Base-by-base conservation (phyloP, 768 basidiomycete genomes). In the Mycena capillaripes region DNA sequence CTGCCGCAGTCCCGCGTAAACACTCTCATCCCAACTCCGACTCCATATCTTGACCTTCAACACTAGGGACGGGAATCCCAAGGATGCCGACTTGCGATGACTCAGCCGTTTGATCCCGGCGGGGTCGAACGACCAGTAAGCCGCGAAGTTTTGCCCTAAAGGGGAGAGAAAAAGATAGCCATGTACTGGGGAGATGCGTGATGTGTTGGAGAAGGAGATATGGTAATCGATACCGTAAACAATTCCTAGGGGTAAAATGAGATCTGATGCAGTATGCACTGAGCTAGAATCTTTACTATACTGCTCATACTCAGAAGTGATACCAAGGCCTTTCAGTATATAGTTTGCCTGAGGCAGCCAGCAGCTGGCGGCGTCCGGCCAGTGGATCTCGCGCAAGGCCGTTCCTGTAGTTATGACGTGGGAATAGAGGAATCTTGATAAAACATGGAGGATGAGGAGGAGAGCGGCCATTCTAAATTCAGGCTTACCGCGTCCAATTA, bases 131-230 rank as follows among this genome's bases (percentile, higher is more conserved):
- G 66, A 57, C 66, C 66, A 67, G 44, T 67, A 67, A 23, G 66
- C 66, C n/a, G 66, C 52, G 55, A 50, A 1, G 9, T 32, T 29
- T 21, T 67, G 34, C 3, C 11, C 27, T 9, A 46, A 32, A 2
- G 66, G 66, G 30, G 56, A 67, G 25, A 67, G 66, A 27, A 67
- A 67, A 2, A 67, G 66, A 23, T 67, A 67, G 4, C 66, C 66
- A 12, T 44, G 10, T 14, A 25, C 25, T 17, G 44, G 56, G 4
- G 40, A 40, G 8, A 38, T 14, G 29, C 56, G 16, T 0, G 64
- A n/a, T 14, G 16, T 48, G 40, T 19, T 50, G 25, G 56, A 48
- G 23, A 67, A 57, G 3, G 55, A 57, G 19, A 67, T n/a, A 32
- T 29, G 25, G 32, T 57, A 67, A 9, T 57, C 66, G 32, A 58